Base-by-base conservation (phyloP, 164 flowering plant genomes). In the Liriodendron chinense region DNA sequence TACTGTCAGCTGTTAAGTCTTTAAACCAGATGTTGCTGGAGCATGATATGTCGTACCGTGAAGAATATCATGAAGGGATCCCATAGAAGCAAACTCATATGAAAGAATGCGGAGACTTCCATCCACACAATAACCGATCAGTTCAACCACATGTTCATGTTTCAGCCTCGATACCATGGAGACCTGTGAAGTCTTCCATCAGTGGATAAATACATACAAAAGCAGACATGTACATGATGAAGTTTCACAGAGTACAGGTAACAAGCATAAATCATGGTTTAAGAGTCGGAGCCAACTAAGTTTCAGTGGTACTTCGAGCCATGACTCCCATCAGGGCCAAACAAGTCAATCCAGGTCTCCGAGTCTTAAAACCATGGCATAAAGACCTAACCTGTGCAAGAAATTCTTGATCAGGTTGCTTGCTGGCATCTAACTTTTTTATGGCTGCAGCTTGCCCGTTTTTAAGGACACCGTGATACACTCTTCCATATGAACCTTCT, bases 401-500 rank as follows among this genome's bases (percentile, higher is more conserved):
- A 78, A 91, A 92, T 82, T 94, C 98, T 22, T 90, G 88, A 80
- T 94, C 96, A 56, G 95, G 95, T 78, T 94, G 97, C 78, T 90
- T 92, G 85, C 94, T 91, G 47, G 97, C 79, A 86, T 94, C 98
- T 74, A 94, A 79, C 77, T 92, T 94, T 79, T 94, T 94, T 1
- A 94, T 88, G 20, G 96, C 98, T 24, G 92, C 90, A 76, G 88
- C 83, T 75, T 78, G 83, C 66, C 88, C 95, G 84, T 77, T 90
- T 79, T 78, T 88, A 53, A 94, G 86, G 61, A 85, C 78, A 10
- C 97, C 98, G 84, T 88, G 85, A 76, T 89, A 92, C 28, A 94
- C 98, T 82, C 93, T 89, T 67, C 98, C 98, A 81, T 91, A 94
- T 68, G 97, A 94, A 20, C 97, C 98, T 76, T 94, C 98, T 74